Conservation (phyloP, 371 early-diverging fungal species). For the Mucor plumbeus region DNA sequence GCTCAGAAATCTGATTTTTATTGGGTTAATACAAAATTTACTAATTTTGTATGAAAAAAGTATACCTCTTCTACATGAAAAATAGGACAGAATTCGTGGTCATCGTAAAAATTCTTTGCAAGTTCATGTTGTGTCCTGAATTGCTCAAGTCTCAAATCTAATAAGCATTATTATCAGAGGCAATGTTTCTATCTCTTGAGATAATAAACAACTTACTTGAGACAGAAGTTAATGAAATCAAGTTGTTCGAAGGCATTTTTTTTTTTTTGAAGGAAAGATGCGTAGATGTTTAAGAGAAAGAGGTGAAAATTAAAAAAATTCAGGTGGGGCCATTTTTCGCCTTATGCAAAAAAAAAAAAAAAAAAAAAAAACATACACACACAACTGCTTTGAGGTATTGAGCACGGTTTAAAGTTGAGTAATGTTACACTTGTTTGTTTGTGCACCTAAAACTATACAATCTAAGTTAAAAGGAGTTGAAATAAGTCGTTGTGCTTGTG, state of each 20-base stretch:
- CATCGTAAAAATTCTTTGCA: constrained; percentile 53
- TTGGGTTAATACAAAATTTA: neutral
- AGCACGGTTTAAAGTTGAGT: constrained; percentile 18
- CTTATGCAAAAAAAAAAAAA: constrained; percentile 21
- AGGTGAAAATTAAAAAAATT: constrained; percentile 12
- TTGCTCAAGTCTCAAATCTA: constrained; percentile 36
- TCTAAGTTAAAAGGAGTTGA: constrained; percentile 4
- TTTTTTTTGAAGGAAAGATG: neutral
- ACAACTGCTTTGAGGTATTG: constrained; percentile 8
- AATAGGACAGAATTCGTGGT: constrained; percentile 48
- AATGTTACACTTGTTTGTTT: constrained; percentile 27
- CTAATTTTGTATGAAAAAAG: neutral
- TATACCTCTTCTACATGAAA: constrained; percentile 31
- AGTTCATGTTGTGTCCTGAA: constrained; percentile 48
- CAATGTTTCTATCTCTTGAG: neutral
- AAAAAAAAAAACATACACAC: neutral
- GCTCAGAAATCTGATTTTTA: constrained; percentile 24
- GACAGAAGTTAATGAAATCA: constrained; percentile 15
- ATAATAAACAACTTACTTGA: constrained; percentile 16
- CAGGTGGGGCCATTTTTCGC: constrained; percentile 7
- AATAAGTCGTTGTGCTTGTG: neutral
- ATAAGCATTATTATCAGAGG: neutral
- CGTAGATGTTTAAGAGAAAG: too few species aligned
- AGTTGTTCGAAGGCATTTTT: constrained; percentile 8
- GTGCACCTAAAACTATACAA: constrained; percentile 18